Base-by-base conservation (phyloP, 805 yeast species). In the Lipomyces anomalus region DNA sequence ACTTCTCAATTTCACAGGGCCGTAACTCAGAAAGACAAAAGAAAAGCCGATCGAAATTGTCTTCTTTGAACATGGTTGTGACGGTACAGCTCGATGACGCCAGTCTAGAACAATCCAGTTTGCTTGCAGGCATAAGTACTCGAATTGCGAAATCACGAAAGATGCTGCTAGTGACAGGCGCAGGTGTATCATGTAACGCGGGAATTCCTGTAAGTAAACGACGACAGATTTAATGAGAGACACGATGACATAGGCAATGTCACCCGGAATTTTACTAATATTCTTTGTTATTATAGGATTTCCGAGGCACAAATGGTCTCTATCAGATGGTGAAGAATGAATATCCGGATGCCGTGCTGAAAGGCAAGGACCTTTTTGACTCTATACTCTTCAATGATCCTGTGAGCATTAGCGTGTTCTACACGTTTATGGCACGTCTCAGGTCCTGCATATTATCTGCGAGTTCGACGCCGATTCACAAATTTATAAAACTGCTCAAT, bases 161-260 rank as follows among this genome's bases (percentile, higher is more conserved):
- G 13, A 50, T 50, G 17, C 21, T 50, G 18, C 28, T 50, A 28
- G 49, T 50, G 28, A 50, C 55, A 11, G 97, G 98, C 5, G 98
- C 98, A 2, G 98, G 98, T 0, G 87, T 90, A 47, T 86, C 96
- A 13, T 87, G 96, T 62, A 86, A 84, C 61, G 97, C 97, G 1
- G 97, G 98, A 0, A 92, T 90, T 38, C 98, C 98, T 2, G 63
- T 58, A 47, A 17, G 64, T 47, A 7, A 34, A 9, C 11, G 30
- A 9, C 30, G 30, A 13, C 30, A 13, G 11, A 9, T 26, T 26
- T n/a, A n/a, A n/a, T n/a, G n/a, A n/a, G n/a, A n/a, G n/a, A n/a
- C n/a, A n/a, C n/a, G n/a, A n/a, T n/a, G n/a, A n/a, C n/a, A n/a
- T n/a, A 43, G 21, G 16, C 17, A 13, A 43, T 13, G 11, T 44